Conservation (phyloP, 306 rosid genomes). For the Quercus wislizeni region DNA sequence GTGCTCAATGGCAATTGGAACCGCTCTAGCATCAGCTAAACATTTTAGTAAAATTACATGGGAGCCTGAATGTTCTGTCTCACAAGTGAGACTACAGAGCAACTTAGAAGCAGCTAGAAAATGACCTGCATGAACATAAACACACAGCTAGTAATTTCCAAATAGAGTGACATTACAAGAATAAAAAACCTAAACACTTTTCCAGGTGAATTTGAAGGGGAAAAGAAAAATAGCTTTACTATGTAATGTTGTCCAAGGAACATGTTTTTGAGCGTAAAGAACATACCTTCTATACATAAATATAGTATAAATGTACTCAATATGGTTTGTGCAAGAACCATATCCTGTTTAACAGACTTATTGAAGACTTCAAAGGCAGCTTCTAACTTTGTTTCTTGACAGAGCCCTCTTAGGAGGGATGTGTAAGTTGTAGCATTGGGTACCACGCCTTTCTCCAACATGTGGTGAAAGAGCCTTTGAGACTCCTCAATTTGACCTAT, state of each 20-base stretch:
- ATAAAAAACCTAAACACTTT: constrained; percentile 4
- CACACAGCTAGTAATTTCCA: neutral
- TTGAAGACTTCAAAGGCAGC: constrained; percentile 70
- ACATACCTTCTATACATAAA: constrained; percentile 67
- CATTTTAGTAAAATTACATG: constrained; percentile 64
- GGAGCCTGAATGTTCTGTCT: constrained; percentile 38
- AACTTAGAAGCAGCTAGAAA: constrained; percentile 59
- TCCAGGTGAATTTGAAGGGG: neutral
- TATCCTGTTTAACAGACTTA: constrained; percentile 53
- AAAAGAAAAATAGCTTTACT: constrained; percentile 9
- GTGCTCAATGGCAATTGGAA: constrained; percentile 56
- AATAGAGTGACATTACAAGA: neutral
- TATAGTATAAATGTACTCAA: constrained; percentile 45
- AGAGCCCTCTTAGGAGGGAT: constrained; percentile 70
- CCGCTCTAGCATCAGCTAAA: constrained; percentile 58
- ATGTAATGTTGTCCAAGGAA: neutral
- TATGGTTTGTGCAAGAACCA: constrained; percentile 46
- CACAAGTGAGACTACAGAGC: constrained; percentile 45
- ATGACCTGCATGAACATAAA: constrained; percentile 51
- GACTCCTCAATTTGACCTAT: constrained; percentile 78
- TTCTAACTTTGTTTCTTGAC: constrained; percentile 54
- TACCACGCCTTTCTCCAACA: constrained; percentile 57
- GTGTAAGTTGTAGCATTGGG: constrained; percentile 65
- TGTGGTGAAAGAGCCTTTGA: constrained; percentile 58
- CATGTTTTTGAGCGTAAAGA: constrained; percentile 11